These are phyloP conservation scores for Schizochytrium sp. DNA, from an alignment of 108 stramenopile species.

Conservation along the genomic window DNA sequence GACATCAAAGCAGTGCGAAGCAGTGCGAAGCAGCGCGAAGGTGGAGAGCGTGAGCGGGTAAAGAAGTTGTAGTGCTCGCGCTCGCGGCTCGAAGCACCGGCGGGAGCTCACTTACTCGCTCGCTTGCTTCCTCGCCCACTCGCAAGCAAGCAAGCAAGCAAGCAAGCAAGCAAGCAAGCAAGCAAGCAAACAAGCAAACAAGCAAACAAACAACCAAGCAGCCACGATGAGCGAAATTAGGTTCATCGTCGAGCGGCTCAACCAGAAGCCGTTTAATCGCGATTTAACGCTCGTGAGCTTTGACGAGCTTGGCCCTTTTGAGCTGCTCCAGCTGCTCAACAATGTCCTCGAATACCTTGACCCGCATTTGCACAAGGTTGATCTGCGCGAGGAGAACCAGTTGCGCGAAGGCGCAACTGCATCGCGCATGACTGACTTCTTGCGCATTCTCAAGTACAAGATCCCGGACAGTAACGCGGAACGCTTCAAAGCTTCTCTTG, in stretches of 20 bases:
- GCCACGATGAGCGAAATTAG: conserved; percentile 42
- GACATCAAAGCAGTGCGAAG: too few relatives aligned
- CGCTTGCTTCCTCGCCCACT: too few relatives aligned
- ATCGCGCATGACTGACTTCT: conserved; percentile 47
- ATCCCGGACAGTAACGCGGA: conserved; percentile 32
- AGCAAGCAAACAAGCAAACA: too few relatives aligned
- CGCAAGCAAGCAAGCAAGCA: too few relatives aligned
- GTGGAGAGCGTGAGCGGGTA: too few relatives aligned
- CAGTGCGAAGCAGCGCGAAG: too few relatives aligned
- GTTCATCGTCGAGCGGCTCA: conserved; percentile 46
- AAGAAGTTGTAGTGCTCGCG: too few relatives aligned
- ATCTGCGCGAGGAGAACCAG: conserved; percentile 27
- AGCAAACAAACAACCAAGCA: too few relatives aligned
- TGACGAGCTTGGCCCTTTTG: conserved; percentile 55
- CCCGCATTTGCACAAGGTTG: conserved; percentile 26
- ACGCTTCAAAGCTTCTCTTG: not conserved
- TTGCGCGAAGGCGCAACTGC: conserved; percentile 19
- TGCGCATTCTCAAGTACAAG: conserved; percentile 56
- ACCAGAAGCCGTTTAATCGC: conserved; percentile 43
- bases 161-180: too few relatives aligned
- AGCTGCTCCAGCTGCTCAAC: conserved; percentile 56
- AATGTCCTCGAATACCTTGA: conserved; percentile 57
- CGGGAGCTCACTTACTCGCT: too few relatives aligned
- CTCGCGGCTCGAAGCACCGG: too few relatives aligned
- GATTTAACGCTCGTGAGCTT: conserved; percentile 49